Evolutionary conservation across 1,139 yeast genomes (phyloP).

Genomic region (Chernovozyma sophiae-reginae): DNA sequence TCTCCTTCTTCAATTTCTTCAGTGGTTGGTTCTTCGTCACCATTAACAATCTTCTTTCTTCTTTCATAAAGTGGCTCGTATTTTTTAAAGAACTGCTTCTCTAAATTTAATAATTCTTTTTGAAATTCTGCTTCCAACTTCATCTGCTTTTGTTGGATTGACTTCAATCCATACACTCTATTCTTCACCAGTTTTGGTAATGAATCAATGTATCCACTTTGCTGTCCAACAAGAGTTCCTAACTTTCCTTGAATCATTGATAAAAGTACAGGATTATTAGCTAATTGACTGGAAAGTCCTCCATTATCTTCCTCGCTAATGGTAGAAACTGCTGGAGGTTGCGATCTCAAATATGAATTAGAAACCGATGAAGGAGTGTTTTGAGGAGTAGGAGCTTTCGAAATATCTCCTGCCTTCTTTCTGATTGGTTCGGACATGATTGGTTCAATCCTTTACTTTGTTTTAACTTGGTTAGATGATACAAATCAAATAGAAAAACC

Average conservation of each 20-base stretch:
- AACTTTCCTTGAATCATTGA: constrained; percentile 90
- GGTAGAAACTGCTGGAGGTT: constrained; percentile 73
- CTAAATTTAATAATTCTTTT: constrained; percentile 80
- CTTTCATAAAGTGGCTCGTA: constrained; percentile 76
- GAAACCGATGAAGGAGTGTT: constrained; percentile 94
- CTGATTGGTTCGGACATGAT: constrained; percentile 67
- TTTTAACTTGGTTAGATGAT: not conserved
- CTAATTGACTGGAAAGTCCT: constrained; percentile 44
- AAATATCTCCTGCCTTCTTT: constrained; percentile 67
- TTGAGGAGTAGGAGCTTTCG: constrained; percentile 98
- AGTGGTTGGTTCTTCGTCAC: constrained; percentile 70
- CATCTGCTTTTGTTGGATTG: constrained; percentile 79
- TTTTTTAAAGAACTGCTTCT: constrained; percentile 69
- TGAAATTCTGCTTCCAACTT: constrained; percentile 88
- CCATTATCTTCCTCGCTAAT: constrained; percentile 59
- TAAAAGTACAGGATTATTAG: constrained; percentile 72
- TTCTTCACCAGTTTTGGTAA: constrained; percentile 74
- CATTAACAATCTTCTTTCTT: constrained; percentile 70
- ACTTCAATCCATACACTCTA: constrained; percentile 77
- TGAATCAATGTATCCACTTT: constrained; percentile 78
- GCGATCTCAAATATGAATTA: constrained; percentile 66
- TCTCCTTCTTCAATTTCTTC: constrained; percentile 80
- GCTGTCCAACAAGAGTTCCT: constrained; percentile 78
- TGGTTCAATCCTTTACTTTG: not conserved
- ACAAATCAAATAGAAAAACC: not conserved